Conservation (phyloP, 371 early-diverging fungal species). For the Batrachochytrium dendrobatidis region DNA sequence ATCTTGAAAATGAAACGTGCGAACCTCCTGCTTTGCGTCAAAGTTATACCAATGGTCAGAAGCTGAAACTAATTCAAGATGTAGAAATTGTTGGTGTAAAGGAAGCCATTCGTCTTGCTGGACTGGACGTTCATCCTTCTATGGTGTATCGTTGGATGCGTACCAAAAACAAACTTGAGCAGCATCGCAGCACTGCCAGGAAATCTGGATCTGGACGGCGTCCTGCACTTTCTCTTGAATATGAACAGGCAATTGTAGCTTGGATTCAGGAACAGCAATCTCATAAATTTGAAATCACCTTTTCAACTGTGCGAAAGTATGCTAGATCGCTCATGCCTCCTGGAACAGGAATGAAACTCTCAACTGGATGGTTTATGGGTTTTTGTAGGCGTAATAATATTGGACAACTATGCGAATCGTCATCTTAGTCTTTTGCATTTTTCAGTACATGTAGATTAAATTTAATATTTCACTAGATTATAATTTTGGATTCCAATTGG, state of each 20-base stretch:
- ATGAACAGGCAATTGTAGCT: background rate
- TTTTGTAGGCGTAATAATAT: background rate
- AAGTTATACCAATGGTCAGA: background rate
- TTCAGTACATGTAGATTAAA: too few relatives aligned
- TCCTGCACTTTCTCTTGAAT: background rate
- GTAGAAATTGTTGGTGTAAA: background rate
- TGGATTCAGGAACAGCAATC: background rate
- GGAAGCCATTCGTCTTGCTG: background rate
- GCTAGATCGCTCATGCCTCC: background rate
- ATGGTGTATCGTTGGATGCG: background rate
- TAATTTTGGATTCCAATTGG: too few relatives aligned
- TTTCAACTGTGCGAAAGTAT: background rate
- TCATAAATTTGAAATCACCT: background rate
- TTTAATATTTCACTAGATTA: too few relatives aligned
- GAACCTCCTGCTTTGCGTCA: too few relatives aligned
- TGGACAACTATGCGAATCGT: too few relatives aligned
- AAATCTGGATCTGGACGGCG: background rate
- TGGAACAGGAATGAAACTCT: background rate
- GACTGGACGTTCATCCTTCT: background rate
- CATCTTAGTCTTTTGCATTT: too few relatives aligned
- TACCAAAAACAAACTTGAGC: background rate
- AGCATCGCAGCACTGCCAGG: background rate
- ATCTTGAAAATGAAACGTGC: too few relatives aligned
- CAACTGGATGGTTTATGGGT: background rate
- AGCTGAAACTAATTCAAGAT: background rate